Evolutionary conservation across 495 filamentous ascomycete genomes (phyloP), one percentile per base, ranked within the genome.

Genomic region (Neurospora sp.): DNA sequence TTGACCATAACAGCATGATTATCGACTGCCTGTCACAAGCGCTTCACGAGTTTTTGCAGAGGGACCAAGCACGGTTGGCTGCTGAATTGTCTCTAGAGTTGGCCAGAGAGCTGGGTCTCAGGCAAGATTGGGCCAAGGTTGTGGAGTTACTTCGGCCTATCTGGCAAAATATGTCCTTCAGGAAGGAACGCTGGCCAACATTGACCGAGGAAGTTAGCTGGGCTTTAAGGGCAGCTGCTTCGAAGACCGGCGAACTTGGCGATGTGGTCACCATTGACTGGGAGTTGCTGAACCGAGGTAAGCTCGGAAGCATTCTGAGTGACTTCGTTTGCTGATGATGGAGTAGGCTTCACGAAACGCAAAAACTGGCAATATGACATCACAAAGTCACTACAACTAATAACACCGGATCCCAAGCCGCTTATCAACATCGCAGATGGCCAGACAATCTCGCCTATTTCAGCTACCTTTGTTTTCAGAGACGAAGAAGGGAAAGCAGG

Each of bases 401-500:
- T 93, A 48, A 78, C 85, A 19, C 77, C 84, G 10, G 84, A 84
- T 54, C 81, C 85, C 5, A 93, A 90, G 78, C 90, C 92, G 17
- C 86, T 83, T 8, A 83, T 94, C 70, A 87, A 89, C 7, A 82
- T 96, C 37, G 85, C 84, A 73, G 88, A 91, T 31, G 89, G 90
- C 36, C 90, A 92, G 76, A 82, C 91, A 66, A 82, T 91, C 39
- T 91, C 92, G 4, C 92, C 92, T 73, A 84, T 98, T 28, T 87
- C 88, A 9, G 84, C 91, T 4, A 88, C 90, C 10, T 93, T 94
- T 78, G 83, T 91, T 1, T 98, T 98, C 79, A 86, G 87, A 75
- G 85, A 86, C 45, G 82, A 87, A 3, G 90, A 94, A 80, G 93
- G 92, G 11, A 92, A 96, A 76, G 96, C 96, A 43, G 94, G 94